Evolutionary conservation across 768 basidiomycete genomes (phyloP), one percentile per base, ranked within the genome.

Genomic region (Lentinula boryana): DNA sequence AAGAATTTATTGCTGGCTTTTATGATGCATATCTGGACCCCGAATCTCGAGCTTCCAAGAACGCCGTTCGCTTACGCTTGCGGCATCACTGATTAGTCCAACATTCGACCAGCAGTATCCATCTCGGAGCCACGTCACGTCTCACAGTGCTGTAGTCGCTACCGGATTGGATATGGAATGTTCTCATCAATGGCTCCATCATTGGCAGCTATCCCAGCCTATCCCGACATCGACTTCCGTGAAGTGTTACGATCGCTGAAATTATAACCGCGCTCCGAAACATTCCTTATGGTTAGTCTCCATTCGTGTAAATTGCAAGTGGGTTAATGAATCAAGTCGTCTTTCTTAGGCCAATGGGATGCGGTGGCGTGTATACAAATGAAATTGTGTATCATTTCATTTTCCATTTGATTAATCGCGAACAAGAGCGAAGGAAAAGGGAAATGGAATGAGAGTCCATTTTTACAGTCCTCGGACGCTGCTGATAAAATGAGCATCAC

Each of bases 1-100:
- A 93, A 72, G 89, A 89, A 68, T 92, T 92, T 62, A 79, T 93
- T 21, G 84, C 83, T 21, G 89, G 88, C 18, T 93, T 93, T 66
- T 93, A 93, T 64, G 87, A 89, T 48, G 79, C 86, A 48, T 92
- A 92, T 69, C 76, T 92, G n/a, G 83, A 87, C 65, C 72, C 83
- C 3, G 75, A 84, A 27, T 89, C 89, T 16, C 81, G 83, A 58
- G 81, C 80, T 3, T 92, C 90, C 5, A 91, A 87, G 72, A 93
- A 93, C 68, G 91, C 91, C 5, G 88, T 92, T 71, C 79, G 84
- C 51, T 72, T 93, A 60, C 84, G 91, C 5, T 80, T 93, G 50
- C 85, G 90, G 60, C 84, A 84, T 65, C 71, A 52, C 35, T 60
- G 58, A 60, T 52, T 41, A 10, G 18, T 60, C 15, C 18, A 49